Base-by-base conservation (phyloP, 176 grass and related monocot species). In the Zea luxurians region DNA sequence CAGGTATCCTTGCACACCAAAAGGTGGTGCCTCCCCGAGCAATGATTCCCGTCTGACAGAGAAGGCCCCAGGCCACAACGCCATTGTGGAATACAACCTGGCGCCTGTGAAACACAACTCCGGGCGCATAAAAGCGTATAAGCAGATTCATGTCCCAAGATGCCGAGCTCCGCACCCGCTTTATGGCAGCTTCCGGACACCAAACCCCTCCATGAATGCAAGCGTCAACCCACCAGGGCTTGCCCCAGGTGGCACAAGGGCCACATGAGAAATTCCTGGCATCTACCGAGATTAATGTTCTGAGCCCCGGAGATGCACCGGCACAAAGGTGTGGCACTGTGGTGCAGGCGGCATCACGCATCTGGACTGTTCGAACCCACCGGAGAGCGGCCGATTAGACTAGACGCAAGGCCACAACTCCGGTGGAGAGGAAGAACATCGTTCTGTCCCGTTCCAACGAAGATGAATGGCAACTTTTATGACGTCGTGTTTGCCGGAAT, bases 41-140 rank as follows among this genome's bases (percentile, higher is more conserved):
- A 85, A 89, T 77, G 87, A 89, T 85, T 72, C 77, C 43, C 18
- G 65, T 77, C 87, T 89, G 72, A 77, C 71, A 80, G 49, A 72
- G 82, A 89, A 44, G 48, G 72, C 60, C 82, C 73, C 78, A 59
- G 64, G 64, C 57, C 40, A 47, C 82, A 88, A 76, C 81, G 78
- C 48, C 72, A 81, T 71, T 89, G 77, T 85, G 87, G 82, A 77
- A 79, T 73, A 89, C 87, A 89, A 85, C 82, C 87, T 89, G 87
- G 82, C 82, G 59, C 82, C 82, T 81, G 59, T 66, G 78, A 85
- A 89, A 85, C 42, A 77, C 66, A 81, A 66, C 61, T 77, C 82
- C 59, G 48, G 58, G 34, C 48, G 80, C 86, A 60, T 76, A 81
- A 36, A 84, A 84, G 82, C 73, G 82, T 80, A 70, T 80, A 79